These are phyloP conservation scores for Planoprotostelium fungivorum DNA, from an alignment of 78 protist genomes.

Conservation along the genomic window DNA sequence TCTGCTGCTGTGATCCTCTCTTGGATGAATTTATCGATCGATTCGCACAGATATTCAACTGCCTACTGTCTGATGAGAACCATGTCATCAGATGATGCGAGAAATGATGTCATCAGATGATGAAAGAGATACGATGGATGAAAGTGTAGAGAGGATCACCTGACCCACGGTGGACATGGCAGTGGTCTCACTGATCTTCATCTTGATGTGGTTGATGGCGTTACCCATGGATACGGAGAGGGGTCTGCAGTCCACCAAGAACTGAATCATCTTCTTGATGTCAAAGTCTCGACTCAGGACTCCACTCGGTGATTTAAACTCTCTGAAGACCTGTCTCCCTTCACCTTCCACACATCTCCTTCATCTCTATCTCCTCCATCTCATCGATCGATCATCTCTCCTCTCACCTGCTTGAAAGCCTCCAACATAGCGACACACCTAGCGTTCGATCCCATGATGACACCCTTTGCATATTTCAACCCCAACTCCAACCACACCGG, in stretches of 20 bases:
- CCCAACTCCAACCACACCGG: slow-evolving; percentile 43
- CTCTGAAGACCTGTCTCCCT: not conserved
- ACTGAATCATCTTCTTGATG: slow-evolving; percentile 66
- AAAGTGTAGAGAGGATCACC: not conserved
- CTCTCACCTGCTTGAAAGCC: slow-evolving; percentile 57
- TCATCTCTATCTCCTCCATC: not conserved
- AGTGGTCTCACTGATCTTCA: slow-evolving; percentile 26
- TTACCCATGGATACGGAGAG: slow-evolving; percentile 80
- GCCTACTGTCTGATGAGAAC: slow-evolving; percentile 6
- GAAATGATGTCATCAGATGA: too few species aligned
- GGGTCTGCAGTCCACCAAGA: slow-evolving; percentile 76
- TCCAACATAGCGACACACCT: slow-evolving; percentile 78
- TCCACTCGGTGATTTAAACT: slow-evolving; percentile 26
- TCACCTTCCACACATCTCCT: not conserved
- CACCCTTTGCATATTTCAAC: slow-evolving; percentile 62
- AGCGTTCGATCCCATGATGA: slow-evolving; percentile 71
- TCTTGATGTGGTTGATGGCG: slow-evolving; percentile 56
- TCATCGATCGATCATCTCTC: not conserved
- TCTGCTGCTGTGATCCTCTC: slow-evolving; percentile 70
- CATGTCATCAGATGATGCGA: not conserved
- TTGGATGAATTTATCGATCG: slow-evolving; percentile 52
- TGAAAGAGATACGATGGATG: too few species aligned
- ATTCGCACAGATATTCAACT: slow-evolving; percentile 24
- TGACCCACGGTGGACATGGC: slow-evolving; percentile 17
- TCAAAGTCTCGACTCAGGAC: slow-evolving; percentile 56